Percentiles rank a stretch among this genome's conserved stretches.
Conservation (phyloP, 2,329 filamentous ascomycete species). For the Aspergillus sp. region DNA sequence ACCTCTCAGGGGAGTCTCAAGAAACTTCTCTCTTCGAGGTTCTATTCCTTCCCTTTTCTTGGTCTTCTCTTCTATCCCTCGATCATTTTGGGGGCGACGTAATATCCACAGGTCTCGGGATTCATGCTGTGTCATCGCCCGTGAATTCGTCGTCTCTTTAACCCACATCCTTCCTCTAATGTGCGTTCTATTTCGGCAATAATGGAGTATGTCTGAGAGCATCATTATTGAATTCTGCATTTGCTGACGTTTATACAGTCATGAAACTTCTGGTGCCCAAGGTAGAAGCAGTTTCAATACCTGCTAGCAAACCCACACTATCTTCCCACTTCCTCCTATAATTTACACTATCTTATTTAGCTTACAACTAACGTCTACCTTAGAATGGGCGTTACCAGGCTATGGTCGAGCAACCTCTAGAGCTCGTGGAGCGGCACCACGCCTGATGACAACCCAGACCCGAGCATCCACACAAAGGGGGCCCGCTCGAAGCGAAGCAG, state of each 20-base stretch:
- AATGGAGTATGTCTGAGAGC: conserved; percentile 2
- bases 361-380: background rate
- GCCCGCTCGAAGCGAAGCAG: background rate
- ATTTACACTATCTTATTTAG: background rate
- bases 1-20: no score
- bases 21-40: no score
- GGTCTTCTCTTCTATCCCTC: no score
- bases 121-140: no score
- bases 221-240: conserved; percentile 1
- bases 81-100: no score
- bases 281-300: conserved; percentile 9
- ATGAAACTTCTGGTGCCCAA: conserved; percentile 17
- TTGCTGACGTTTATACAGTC: conserved; percentile 7
- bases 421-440: background rate
- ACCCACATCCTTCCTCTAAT: no score
- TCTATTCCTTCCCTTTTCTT: no score
- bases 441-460: background rate
- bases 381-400: conserved; percentile 20
- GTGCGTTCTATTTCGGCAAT: no score
- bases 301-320: background rate
- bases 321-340: background rate
- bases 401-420: conserved; percentile 10
- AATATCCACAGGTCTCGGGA: no score
- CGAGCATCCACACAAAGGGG: background rate
- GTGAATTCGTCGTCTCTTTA: no score